These are phyloP conservation scores for Talaromyces trachyspermus DNA, from an alignment of 495 filamentous ascomycete genomes.

Conservation along the genomic window DNA sequence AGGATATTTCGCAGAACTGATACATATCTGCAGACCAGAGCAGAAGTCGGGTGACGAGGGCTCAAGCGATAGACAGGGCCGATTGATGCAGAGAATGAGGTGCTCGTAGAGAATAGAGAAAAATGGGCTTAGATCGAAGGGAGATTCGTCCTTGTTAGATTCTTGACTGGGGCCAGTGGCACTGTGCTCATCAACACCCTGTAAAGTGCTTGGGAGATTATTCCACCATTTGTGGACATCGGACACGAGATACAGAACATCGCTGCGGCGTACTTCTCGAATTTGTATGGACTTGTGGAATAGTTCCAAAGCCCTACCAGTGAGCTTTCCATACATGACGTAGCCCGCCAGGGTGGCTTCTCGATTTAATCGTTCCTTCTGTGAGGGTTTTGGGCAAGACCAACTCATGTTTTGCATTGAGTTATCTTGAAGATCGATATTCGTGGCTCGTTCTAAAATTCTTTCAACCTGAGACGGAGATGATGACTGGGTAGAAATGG, in stretches of 20 bases:
- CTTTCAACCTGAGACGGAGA: not conserved
- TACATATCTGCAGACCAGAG: slow-evolving; percentile 35
- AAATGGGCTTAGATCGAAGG: slow-evolving; percentile 33
- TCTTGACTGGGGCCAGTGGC: not conserved
- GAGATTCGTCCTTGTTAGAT: not conserved
- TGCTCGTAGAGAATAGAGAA: slow-evolving; percentile 59
- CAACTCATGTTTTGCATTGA: not conserved
- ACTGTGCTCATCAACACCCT: slow-evolving; percentile 4
- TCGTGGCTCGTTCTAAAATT: not conserved
- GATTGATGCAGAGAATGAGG: slow-evolving; percentile 59
- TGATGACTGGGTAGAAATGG: not conserved
- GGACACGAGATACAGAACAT: slow-evolving; percentile 30
- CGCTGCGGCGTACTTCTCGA: slow-evolving; percentile 27
- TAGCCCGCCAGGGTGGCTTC: slow-evolving; percentile 31
- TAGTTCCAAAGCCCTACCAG: slow-evolving; percentile 31
- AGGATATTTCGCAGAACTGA: slow-evolving; percentile 31
- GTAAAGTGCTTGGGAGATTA: slow-evolving; percentile 26
- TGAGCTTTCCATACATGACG: slow-evolving; percentile 32
- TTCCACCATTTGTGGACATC: slow-evolving; percentile 43
- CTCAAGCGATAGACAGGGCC: slow-evolving; percentile 29
- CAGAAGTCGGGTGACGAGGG: slow-evolving; percentile 29
- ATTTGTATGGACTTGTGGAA: slow-evolving; percentile 37
- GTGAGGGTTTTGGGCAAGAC: not conserved
- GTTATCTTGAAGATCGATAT: not conserved
- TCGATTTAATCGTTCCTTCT: slow-evolving; percentile 14